phyloP scores from a whole-genome alignment of 768 basidiomycete species.

The Crassisporium funariophilum region DNA sequence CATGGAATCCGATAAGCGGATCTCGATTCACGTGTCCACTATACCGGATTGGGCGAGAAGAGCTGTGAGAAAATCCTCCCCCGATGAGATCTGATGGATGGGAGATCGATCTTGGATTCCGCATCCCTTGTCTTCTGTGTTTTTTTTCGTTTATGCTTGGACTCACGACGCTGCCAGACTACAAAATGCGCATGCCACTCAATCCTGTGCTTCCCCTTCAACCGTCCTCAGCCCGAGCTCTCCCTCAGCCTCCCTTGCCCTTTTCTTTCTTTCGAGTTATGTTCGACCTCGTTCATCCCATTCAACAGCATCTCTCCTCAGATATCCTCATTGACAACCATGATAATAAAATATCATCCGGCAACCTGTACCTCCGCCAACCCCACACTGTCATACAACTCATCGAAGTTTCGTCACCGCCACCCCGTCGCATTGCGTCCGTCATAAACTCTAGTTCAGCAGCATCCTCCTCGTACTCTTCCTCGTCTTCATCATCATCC shows the following conservation, averaged over 20 bases:
- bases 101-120: conserved; percentile 15
- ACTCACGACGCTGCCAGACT: too few species aligned
- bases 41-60: conserved; percentile 29
- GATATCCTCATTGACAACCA: conserved; percentile 24
- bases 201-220: conserved; percentile 15
- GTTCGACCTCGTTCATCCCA: conserved; percentile 23
- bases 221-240: not conserved
- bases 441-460: conserved; percentile 37
- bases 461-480: conserved; percentile 41
- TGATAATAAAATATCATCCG: conserved; percentile 36
- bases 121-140: conserved; percentile 10
- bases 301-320: conserved; percentile 19
- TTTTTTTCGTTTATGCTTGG: conserved; percentile 2
- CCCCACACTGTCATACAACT: conserved; percentile 74
- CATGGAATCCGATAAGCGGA: conserved; percentile 11
- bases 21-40: conserved; percentile 17
- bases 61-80: conserved; percentile 23
- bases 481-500: conserved; percentile 35
- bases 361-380: conserved; percentile 48
- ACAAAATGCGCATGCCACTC: conserved; percentile 32
- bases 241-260: conserved; percentile 12
- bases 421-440: conserved; percentile 45
- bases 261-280: too few species aligned
- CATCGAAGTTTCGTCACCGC: conserved; percentile 65
- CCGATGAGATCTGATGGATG: conserved; percentile 25